Evolutionary conservation across 306 rosid species (phyloP).

Genomic region (Mimosa bimucronata): DNA sequence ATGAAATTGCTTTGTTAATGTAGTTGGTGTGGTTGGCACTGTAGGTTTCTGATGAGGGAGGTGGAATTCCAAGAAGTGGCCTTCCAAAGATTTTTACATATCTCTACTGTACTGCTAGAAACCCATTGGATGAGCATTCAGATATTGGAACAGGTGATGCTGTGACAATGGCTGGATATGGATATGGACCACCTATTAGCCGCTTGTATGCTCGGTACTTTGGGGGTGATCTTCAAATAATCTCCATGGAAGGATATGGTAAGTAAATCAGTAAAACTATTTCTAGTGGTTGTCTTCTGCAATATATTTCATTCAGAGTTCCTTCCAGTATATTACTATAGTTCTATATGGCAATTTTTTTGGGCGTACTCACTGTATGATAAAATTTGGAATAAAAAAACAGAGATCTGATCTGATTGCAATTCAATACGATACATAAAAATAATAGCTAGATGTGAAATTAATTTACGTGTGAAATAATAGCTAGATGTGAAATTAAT

Average conservation of each 20-base stretch:
- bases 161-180: conserved; percentile 83
- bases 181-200: conserved; percentile 76
- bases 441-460: too few relatives aligned
- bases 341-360: not conserved
- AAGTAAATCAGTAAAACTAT: conserved; percentile 26
- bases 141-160: conserved; percentile 53
- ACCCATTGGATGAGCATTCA: conserved; percentile 58
- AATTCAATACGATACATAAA: not conserved
- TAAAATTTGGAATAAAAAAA: not conserved
- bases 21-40: conserved; percentile 34
- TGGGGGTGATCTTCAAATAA: conserved; percentile 81
- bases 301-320: conserved; percentile 1
- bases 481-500: too few relatives aligned
- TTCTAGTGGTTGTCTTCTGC: not conserved
- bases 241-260: conserved; percentile 94
- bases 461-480: too few relatives aligned
- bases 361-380: not conserved
- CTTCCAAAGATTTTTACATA: conserved; percentile 70
- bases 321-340: not conserved
- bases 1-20: conserved; percentile 1
- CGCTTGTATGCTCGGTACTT: conserved; percentile 78
- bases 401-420: not conserved
- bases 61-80: conserved; percentile 73
- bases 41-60: conserved; percentile 84
- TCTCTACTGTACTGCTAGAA: conserved; percentile 75